These are phyloP conservation scores for Trichosporon ovoides DNA, from an alignment of 1,284 basidiomycete genomes.

Conservation along the genomic window DNA sequence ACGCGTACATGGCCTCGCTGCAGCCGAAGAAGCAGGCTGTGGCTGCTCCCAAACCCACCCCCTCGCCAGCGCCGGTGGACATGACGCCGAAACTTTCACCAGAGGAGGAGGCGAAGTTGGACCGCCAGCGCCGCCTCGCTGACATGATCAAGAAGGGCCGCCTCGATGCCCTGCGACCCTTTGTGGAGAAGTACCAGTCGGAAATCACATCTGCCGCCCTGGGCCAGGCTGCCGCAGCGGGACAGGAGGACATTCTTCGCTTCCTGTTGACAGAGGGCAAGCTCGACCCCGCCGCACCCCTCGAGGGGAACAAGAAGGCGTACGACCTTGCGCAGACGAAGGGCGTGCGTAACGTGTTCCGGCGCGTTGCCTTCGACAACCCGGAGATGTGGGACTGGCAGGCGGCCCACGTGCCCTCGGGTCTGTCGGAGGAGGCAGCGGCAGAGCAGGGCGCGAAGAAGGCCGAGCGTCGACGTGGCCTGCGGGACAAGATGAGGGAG, in stretches of 20 bases:
- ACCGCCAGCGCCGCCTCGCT: slow-evolving; percentile 71
- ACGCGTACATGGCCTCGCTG: slow-evolving; percentile 75
- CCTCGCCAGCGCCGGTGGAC: slow-evolving; percentile 50
- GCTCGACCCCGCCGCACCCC: slow-evolving; percentile 71
- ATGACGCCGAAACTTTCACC: slow-evolving; percentile 61
- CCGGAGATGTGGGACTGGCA: slow-evolving; percentile 90
- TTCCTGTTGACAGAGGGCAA: slow-evolving; percentile 74
- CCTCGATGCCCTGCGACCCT: slow-evolving; percentile 69
- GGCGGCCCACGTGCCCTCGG: slow-evolving; percentile 72
- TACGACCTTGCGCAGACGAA: slow-evolving; percentile 78
- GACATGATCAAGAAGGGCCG: slow-evolving; percentile 87
- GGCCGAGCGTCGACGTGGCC: slow-evolving; percentile 70
- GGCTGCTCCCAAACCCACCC: slow-evolving; percentile 38
- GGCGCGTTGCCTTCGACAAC: slow-evolving; percentile 73
- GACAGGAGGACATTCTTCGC: slow-evolving; percentile 67
- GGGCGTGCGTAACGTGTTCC: slow-evolving; percentile 74
- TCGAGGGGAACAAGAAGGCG: slow-evolving; percentile 57
- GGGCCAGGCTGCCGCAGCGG: slow-evolving; percentile 67
- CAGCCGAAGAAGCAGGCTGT: slow-evolving; percentile 56
- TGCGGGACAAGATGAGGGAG: slow-evolving; percentile 80
- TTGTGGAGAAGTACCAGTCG: slow-evolving; percentile 70
- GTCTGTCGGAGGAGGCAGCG: slow-evolving; percentile 79
- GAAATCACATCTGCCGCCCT: slow-evolving; percentile 61
- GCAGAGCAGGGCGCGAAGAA: slow-evolving; percentile 75
- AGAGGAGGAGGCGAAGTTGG: slow-evolving; percentile 68